Evolutionary conservation across 1,284 basidiomycete species (phyloP).

Genomic region (Ustilago xerochloae): DNA sequence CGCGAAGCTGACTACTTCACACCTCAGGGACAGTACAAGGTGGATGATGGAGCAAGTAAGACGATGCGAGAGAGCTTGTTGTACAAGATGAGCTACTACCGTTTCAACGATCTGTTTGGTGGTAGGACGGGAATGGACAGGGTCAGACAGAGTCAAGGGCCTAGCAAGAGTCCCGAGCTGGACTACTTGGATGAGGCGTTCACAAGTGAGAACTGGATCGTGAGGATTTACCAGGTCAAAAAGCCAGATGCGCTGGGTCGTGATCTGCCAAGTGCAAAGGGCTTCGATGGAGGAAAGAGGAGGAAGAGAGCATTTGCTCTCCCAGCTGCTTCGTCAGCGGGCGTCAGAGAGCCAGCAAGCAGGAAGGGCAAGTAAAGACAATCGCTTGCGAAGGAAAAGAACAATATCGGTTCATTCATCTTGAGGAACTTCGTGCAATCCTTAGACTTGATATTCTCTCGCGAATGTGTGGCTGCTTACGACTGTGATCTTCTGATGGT

Average conservation of each 20-base stretch:
- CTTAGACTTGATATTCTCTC: background rate
- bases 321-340: background rate
- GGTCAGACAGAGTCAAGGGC: conserved; percentile 51
- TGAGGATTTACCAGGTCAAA: conserved; percentile 93
- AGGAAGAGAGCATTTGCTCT: conserved; percentile 70
- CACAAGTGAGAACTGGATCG: conserved; percentile 67
- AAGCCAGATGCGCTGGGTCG: conserved; percentile 91
- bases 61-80: conserved; percentile 97
- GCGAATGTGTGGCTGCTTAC: background rate
- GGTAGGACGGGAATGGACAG: conserved; percentile 69
- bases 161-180: conserved; percentile 52
- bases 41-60: conserved; percentile 85
- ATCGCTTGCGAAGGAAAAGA: background rate
- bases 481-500: background rate
- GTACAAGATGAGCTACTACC: conserved; percentile 70
- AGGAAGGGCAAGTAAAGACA: conserved; percentile 9
- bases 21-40: conserved; percentile 88
- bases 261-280: conserved; percentile 76
- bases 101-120: conserved; percentile 67
- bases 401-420: background rate
- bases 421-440: background rate
- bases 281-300: conserved; percentile 87
- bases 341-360: background rate
- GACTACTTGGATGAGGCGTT: conserved; percentile 67
- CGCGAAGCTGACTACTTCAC: conserved; percentile 95